Conservation (phyloP, 2,329 filamentous ascomycete species). For the Claviceps pazoutovae region DNA sequence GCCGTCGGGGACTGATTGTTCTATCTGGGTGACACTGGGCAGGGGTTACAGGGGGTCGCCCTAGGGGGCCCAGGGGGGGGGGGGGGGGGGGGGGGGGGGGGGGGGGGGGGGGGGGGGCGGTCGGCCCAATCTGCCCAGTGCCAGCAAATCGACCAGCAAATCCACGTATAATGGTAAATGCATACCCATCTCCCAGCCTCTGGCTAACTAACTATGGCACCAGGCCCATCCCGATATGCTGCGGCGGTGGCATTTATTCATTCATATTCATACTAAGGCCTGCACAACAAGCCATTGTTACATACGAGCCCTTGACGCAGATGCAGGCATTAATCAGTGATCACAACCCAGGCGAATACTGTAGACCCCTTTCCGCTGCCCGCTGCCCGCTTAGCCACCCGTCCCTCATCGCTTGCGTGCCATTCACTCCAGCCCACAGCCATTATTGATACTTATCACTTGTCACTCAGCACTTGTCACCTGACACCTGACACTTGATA, state of each 20-base stretch:
- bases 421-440: background rate
- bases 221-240: no score
- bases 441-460: background rate
- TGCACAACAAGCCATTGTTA: no score
- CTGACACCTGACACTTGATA: background rate
- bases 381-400: background rate
- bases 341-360: background rate
- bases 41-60: background rate
- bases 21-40: background rate
- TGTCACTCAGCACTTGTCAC: background rate
- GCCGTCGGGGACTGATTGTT: constrained; percentile 5
- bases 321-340: no score
- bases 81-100: background rate
- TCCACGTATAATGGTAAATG: no score
- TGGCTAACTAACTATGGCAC: no score
- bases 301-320: no score
- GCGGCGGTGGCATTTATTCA: no score
- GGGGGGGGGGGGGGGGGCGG: background rate
- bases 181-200: no score
- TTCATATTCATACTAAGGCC: no score
- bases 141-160: background rate
- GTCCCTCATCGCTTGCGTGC: background rate
- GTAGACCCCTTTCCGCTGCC: background rate
- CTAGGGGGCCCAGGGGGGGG: background rate
- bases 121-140: background rate